These are phyloP conservation scores for Zalaria sp. DNA, from an alignment of 2,329 filamentous ascomycete species.

Conservation along the genomic window DNA sequence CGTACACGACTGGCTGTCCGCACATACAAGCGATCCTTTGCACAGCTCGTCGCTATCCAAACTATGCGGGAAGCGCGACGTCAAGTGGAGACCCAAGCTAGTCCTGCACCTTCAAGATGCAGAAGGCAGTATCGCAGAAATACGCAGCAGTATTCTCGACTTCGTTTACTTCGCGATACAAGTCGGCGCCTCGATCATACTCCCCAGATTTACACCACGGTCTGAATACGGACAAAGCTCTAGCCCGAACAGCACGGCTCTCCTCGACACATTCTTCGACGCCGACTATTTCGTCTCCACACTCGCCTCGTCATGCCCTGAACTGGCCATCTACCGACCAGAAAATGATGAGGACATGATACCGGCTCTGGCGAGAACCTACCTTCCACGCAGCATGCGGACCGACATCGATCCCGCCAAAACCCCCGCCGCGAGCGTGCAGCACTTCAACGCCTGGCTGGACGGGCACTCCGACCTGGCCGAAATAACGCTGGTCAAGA, in stretches of 20 bases:
- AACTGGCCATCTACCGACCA: constrained; percentile 13
- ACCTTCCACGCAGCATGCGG: constrained; percentile 11
- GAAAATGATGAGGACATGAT: constrained; percentile 6
- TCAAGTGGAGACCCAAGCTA: constrained; percentile 25
- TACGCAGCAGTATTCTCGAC: constrained; percentile 31
- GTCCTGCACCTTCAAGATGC: constrained; percentile 30
- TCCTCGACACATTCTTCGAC: constrained; percentile 15
- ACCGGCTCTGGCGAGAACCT: constrained; percentile 9
- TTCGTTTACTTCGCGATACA: constrained; percentile 34
- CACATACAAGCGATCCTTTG: constrained; percentile 10
- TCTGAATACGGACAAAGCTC: constrained; percentile 8
- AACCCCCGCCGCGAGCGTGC: constrained; percentile 6
- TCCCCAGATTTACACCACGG: constrained; percentile 8
- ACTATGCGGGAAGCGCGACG: constrained; percentile 20
- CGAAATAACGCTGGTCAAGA: constrained; percentile 11
- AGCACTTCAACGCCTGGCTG: constrained; percentile 12
- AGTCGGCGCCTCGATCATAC: constrained; percentile 27
- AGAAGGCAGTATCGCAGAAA: constrained; percentile 29
- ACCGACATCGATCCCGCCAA: constrained; percentile 10
- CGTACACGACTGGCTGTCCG: constrained; percentile 13
- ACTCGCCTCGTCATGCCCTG: constrained; percentile 11
- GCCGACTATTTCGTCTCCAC: constrained; percentile 12
- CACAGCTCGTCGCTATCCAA: constrained; percentile 11
- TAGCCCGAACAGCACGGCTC: constrained; percentile 11
- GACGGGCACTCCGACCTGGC: constrained; percentile 4